These are phyloP conservation scores for Amauroascus niger DNA, from an alignment of 2,329 filamentous ascomycete genomes.

Conservation along the genomic window DNA sequence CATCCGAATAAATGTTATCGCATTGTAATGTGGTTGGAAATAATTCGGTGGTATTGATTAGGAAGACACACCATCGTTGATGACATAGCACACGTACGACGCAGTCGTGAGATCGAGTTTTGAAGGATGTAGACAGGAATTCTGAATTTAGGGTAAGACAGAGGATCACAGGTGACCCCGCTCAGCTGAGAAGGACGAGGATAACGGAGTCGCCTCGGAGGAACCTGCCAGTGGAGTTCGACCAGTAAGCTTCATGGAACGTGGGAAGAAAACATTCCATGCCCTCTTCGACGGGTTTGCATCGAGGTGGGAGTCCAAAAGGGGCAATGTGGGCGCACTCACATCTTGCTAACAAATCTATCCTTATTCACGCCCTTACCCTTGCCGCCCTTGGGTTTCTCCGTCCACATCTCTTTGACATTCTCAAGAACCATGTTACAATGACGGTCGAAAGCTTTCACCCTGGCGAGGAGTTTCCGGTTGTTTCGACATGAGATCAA, in stretches of 20 bases:
- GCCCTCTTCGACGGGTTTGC: background rate
- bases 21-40: background rate
- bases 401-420: conserved; percentile 99
- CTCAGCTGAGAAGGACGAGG: conserved; percentile 69
- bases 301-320: background rate
- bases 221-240: conserved; percentile 49
- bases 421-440: conserved; percentile 99
- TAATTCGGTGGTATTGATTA: background rate
- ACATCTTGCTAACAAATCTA: conserved; percentile 97
- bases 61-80: background rate
- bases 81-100: background rate
- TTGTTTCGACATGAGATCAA: conserved; percentile 97
- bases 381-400: conserved; percentile 75
- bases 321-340: conserved; percentile 29
- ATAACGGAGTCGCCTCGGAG: conserved; percentile 81
- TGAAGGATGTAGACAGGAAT: background rate
- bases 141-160: background rate
- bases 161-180: conserved; percentile 1
- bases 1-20: background rate
- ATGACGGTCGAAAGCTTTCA: conserved; percentile 97
- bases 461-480: conserved; percentile 89
- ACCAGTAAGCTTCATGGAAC: background rate
- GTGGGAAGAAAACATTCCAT: background rate
- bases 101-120: background rate
- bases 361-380: conserved; percentile 98